Evolutionary conservation across 1,139 yeast genomes (phyloP).

Genomic region (Pneumocystis sp.): DNA sequence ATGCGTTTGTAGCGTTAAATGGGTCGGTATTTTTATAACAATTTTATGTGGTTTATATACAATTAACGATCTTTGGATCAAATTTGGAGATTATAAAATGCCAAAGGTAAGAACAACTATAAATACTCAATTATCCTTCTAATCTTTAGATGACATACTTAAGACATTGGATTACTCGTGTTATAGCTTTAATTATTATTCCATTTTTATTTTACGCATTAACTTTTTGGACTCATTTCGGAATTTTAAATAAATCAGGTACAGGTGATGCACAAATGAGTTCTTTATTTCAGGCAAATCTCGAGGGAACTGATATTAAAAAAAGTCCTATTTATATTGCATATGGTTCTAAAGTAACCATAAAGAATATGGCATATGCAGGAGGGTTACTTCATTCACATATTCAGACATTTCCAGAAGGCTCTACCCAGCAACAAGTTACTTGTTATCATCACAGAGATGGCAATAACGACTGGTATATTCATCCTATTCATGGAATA

Average conservation of each 20-base stretch:
- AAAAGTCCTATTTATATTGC: conserved; percentile 84
- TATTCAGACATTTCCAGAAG: conserved; percentile 83
- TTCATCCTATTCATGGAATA: conserved; percentile 50
- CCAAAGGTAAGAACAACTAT: conserved; percentile 17
- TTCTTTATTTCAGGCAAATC: conserved; percentile 87
- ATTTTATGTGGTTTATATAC: conserved; percentile 76
- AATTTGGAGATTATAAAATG: conserved; percentile 38
- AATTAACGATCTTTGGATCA: conserved; percentile 53
- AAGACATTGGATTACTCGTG: conserved; percentile 59
- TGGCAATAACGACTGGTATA: conserved; percentile 74
- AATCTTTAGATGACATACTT: conserved; percentile 27
- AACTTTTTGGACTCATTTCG: conserved; percentile 69
- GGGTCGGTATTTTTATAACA: conserved; percentile 90
- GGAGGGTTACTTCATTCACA: conserved; percentile 94
- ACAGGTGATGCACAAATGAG: conserved; percentile 97
- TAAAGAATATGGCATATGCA: conserved; percentile 81
- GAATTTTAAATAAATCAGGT: conserved; percentile 62
- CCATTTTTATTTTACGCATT: conserved; percentile 57
- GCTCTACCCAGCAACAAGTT: conserved; percentile 90
- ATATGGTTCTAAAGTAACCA: conserved; percentile 59
- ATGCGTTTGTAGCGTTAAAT: conserved; percentile 71
- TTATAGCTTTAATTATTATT: conserved; percentile 50
- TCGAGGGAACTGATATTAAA: conserved; percentile 62
- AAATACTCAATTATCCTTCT: neutral
- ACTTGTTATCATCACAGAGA: conserved; percentile 92